phyloP scores from a whole-genome alignment of 1,284 basidiomycete genomes.

The Rhodotorula mucilaginosa region DNA sequence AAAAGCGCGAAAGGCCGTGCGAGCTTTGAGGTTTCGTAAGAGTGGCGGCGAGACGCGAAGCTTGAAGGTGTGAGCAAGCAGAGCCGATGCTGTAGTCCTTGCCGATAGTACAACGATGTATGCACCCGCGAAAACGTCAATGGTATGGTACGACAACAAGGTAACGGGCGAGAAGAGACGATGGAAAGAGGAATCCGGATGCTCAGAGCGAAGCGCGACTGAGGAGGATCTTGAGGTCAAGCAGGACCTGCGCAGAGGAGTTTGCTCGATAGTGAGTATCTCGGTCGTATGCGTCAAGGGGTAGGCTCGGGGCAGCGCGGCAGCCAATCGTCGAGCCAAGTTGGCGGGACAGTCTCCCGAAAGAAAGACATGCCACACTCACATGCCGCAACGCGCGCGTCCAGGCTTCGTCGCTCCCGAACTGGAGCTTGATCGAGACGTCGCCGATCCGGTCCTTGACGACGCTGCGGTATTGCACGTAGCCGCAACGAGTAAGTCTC shows the following conservation, averaged over 20 bases:
- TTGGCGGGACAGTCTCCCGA: constrained; percentile 41
- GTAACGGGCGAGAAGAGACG: not conserved
- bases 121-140: too few relatives aligned
- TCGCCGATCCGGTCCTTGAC: constrained; percentile 93
- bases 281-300: constrained; percentile 32
- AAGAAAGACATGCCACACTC: constrained; percentile 43
- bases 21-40: too few relatives aligned
- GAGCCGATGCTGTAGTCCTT: not conserved
- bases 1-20: too few relatives aligned
- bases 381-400: constrained; percentile 89
- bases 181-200: not conserved
- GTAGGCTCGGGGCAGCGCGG: constrained; percentile 40
- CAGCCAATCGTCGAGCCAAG: not conserved
- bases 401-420: constrained; percentile 87
- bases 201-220: constrained; percentile 28
- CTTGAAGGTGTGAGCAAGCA: not conserved
- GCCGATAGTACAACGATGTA: not conserved
- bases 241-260: constrained; percentile 23
- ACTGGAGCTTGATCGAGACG: constrained; percentile 87
- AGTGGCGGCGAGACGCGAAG: too few relatives aligned
- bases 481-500: too few relatives aligned
- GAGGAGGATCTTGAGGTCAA: constrained; percentile 40
- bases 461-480: constrained; percentile 59
- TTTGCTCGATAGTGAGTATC: constrained; percentile 1
- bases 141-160: not conserved